A percentile compares a stretch with the other conserved stretches of the same genome.
phyloP scores from a whole-genome alignment of 352 stramenopile genomes.

The Globisporangium nunn region DNA sequence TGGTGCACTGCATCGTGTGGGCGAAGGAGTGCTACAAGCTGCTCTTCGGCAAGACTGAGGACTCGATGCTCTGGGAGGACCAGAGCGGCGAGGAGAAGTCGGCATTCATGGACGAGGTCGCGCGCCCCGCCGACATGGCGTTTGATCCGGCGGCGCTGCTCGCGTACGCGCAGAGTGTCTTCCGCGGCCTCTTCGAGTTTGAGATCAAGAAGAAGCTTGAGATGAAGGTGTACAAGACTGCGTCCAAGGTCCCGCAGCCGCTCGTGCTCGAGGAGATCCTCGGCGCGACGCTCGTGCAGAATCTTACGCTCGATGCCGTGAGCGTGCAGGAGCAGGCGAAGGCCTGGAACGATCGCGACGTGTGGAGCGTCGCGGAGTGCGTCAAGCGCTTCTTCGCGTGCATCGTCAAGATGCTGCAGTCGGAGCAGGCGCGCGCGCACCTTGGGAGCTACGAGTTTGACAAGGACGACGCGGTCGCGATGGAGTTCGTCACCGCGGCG shows the following conservation, averaged over 20 bases:
- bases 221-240: conserved; percentile 96
- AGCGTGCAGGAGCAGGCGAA: conserved; percentile 24
- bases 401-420: conserved; percentile 56
- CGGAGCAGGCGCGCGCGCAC: conserved; percentile 38
- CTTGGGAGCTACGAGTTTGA: conserved; percentile 92
- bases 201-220: conserved; percentile 96
- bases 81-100: conserved; percentile 74
- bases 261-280: conserved; percentile 61
- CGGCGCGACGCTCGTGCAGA: conserved; percentile 28
- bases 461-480: conserved; percentile 95
- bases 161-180: conserved; percentile 66
- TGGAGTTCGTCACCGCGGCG: conserved; percentile 97
- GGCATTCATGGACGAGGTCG: conserved; percentile 78
- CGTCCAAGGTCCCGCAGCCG: conserved; percentile 84
- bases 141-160: conserved; percentile 37
- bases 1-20: conserved; percentile 99
- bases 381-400: conserved; percentile 79
- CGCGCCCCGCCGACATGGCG: conserved; percentile 28
- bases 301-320: conserved; percentile 20
- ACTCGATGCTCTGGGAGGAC: conserved; percentile 95
- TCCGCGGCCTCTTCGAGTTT: conserved; percentile 89
- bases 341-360: conserved; percentile 65
- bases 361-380: conserved; percentile 88
- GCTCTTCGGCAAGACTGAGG: conserved; percentile 73
- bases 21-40: conserved; percentile 90